Evolutionary conservation across 73 alveolate species (phyloP).

Genomic region (Paramecium sexaurelia): DNA sequence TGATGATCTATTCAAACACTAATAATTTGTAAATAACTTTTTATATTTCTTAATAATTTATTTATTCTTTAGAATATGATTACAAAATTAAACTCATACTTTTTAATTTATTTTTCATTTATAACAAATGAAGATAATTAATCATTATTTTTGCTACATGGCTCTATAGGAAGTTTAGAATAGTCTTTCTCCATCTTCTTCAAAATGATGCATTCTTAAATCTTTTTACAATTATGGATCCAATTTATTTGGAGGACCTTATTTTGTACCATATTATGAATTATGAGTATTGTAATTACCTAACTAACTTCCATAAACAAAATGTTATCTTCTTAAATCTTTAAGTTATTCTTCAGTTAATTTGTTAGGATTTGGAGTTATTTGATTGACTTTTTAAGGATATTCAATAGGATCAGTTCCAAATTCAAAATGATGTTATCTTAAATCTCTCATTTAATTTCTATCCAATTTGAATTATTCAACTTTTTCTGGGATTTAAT

Average conservation of each 20-base stretch:
- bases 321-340: slow-evolving; percentile 45
- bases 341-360: neutral
- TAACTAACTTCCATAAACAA: neutral
- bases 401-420: slow-evolving; percentile 2
- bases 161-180: slow-evolving; percentile 37
- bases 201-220: slow-evolving; percentile 43
- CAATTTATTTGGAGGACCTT: slow-evolving; percentile 54
- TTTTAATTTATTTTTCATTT: neutral
- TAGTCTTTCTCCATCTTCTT: slow-evolving; percentile 25
- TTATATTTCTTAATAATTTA: too few relatives aligned
- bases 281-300: neutral
- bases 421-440: neutral
- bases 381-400: neutral
- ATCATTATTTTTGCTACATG: neutral
- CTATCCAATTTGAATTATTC: neutral
- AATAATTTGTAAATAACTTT: too few relatives aligned
- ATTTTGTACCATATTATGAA: slow-evolving; percentile 10
- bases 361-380: neutral
- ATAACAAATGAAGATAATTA: neutral
- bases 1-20: too few relatives aligned
- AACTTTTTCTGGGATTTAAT: neutral
- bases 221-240: neutral
- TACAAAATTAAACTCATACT: neutral
- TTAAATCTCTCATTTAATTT: neutral
- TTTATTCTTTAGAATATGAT: neutral